Base-by-base conservation (phyloP, 2,329 filamentous ascomycete genomes). In the Fusarium falciforme region DNA sequence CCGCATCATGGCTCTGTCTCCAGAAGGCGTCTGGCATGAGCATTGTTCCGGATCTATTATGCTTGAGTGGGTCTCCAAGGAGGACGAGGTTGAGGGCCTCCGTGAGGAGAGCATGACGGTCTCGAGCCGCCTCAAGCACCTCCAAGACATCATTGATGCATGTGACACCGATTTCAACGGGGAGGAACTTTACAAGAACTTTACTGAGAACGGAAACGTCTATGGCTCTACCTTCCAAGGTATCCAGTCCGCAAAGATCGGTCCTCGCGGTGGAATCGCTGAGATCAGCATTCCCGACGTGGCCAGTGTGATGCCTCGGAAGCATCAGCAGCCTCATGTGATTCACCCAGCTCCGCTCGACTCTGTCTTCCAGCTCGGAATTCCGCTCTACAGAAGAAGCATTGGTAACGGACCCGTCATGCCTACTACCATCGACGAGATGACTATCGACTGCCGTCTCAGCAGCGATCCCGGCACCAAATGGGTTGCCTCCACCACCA, bases 261-360 rank as follows among this genome's bases (percentile, higher is more conserved):
- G 67, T 2, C 5, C 42, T 5, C 8, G 59, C 2, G 57, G 25
- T 12, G 61, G 57, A 22, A 22, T 72, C 38, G 67, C 64, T 1
- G 59, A 64, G 4, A 64, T 72, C 12, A 62, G 17, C 20, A 49
- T 72, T 7, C 67, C 70, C 4, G 70, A 72, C 17, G 67, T 72
- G 29, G 61, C 27, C 14, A 67, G 64, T 16, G 42, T 65, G 35
- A 79, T 79, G 77, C 77, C 77, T 17, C 42, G 65, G 16, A 57
- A 76, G 6, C 68, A 78, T 55, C 36, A 77, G 20, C 71, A 77
- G 31, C 74, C 75, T 25, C 79, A 82, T 70, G 44, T 83, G 7
- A 79, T 84, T 3, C 83, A 84, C 62, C 83, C 83, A 3, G 75
- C 79, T 17, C 78, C 82, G 0, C 67, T 84, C 3, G 83, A 84